These are phyloP conservation scores for Bipolaris oryzae DNA, from an alignment of 2,329 filamentous ascomycete species.

Conservation along the genomic window DNA sequence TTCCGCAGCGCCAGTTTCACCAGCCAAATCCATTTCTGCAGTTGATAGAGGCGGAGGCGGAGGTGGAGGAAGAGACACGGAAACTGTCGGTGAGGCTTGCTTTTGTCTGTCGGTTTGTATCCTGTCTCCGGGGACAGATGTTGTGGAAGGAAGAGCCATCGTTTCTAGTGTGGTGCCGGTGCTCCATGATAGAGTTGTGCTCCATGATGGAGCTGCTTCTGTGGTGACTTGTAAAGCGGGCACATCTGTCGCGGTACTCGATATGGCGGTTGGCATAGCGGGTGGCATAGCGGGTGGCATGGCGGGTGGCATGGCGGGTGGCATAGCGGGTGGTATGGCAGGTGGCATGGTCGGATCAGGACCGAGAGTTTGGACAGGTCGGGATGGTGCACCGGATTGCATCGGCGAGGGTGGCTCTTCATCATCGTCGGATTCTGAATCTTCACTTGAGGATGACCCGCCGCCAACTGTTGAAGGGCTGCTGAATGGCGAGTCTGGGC, in stretches of 20 bases:
- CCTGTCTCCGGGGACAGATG: slow-evolving; percentile 3
- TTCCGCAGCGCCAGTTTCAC: neutral
- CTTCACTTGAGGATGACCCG: slow-evolving; percentile 3
- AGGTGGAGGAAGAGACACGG: neutral
- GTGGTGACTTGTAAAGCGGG: slow-evolving; percentile 13
- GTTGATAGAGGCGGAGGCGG: neutral
- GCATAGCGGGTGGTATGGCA: no score
- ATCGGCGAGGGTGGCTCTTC: slow-evolving; percentile 18
- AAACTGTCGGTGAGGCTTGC: neutral
- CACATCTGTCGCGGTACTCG: neutral
- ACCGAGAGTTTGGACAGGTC: slow-evolving; percentile 4
- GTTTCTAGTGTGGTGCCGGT: slow-evolving; percentile 8
- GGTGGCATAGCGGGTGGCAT: no score
- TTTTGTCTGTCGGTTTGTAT: slow-evolving; percentile 1
- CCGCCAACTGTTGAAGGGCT: slow-evolving; percentile 17
- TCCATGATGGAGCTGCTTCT: slow-evolving; percentile 5
- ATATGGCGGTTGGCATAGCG: neutral
- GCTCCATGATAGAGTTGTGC: slow-evolving; percentile 13
- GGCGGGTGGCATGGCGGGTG: no score
- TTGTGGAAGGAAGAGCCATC: slow-evolving; percentile 4
- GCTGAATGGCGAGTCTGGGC: slow-evolving; percentile 31
- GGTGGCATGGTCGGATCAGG: slow-evolving; percentile 1
- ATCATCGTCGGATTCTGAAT: slow-evolving; percentile 22
- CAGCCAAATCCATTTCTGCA: neutral
- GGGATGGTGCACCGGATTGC: slow-evolving; percentile 4